Base-by-base conservation (phyloP, 192 early-diverging fungal genomes). In the Haplosporangium gracile region DNA sequence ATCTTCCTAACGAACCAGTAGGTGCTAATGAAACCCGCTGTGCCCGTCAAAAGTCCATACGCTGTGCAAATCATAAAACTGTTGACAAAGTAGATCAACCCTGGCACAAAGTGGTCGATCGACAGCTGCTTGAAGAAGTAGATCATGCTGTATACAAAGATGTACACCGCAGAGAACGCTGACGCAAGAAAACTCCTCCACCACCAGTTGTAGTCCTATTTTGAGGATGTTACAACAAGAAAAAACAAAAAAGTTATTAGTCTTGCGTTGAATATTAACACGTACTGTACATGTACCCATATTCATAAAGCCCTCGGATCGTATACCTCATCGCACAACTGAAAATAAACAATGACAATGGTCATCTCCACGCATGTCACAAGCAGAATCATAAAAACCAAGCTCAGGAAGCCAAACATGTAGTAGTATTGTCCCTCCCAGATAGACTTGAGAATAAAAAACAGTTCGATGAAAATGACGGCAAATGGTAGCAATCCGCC, bases 181-280 rank as follows among this genome's bases (percentile, higher is more conserved):
- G 93, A 91, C 15, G 95, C 93, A 13, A 94, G 88, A 88, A 97
- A 98, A 7, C 95, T 92, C 47, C 95, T 89, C 97, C 97, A 98
- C 97, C 97, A 97, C 96, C 97, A 97, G 60, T 90, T 89, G 82
- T 96, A 96, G 77, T 97, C 88, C 70, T 93, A 68, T 90, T 82
- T 75, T 81, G 77, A 76, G 89, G 76, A 80, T 76, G 91, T 0
- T 90, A 88, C 82, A 26, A 18, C 1, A 24, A 49, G 29, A 51
- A n/a, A 74, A 2, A 20, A 18, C 6, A 90, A 89, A 40, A 22
- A 90, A 70, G 20, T 82, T 85, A 72, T 94, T 26, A 60, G n/a
- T n/a, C n/a, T 24, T 0, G n/a, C 57, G 9, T 11, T 60, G 7
- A 0, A 2, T 26, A 60, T 60, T 8, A 11, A 26, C n/a, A 8